Percentiles rank a stretch among this genome's conserved stretches.
Evolutionary conservation across 306 rosid species (phyloP).

Genomic region (Sesbania bispinosa): DNA sequence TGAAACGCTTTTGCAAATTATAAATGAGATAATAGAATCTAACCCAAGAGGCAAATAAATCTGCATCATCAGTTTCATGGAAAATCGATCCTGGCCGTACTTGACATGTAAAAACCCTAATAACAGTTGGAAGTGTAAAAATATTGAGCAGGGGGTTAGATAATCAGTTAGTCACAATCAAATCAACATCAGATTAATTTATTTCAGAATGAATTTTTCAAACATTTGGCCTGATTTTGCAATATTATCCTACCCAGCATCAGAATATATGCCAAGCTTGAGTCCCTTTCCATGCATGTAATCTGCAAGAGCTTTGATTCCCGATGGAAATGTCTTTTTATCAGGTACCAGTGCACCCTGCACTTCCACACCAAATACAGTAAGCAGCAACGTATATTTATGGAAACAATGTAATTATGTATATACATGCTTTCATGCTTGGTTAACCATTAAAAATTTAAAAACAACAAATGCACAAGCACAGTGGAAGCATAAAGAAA

Average conservation of each 20-base stretch:
- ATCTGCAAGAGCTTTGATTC: slow-evolving; percentile 91
- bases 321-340: slow-evolving; percentile 72
- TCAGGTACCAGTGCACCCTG: slow-evolving; percentile 78
- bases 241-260: slow-evolving; percentile 78
- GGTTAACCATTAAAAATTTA: slow-evolving; percentile 4
- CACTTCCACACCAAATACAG: slow-evolving; percentile 35
- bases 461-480: slow-evolving; percentile 1
- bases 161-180: slow-evolving; percentile 15
- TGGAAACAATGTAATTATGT: not conserved
- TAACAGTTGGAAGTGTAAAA: slow-evolving; percentile 30
- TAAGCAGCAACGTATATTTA: slow-evolving; percentile 22
- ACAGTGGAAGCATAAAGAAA: not conserved
- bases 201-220: slow-evolving; percentile 6
- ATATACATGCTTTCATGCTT: slow-evolving; percentile 6
- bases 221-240: slow-evolving; percentile 24
- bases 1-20: not conserved
- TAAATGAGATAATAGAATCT: slow-evolving; percentile 32
- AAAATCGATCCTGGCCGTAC: slow-evolving; percentile 91
- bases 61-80: slow-evolving; percentile 80
- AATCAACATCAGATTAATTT: slow-evolving; percentile 2
- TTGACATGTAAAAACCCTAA: slow-evolving; percentile 84
- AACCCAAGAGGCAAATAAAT: slow-evolving; percentile 92
- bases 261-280: slow-evolving; percentile 93
- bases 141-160: slow-evolving; percentile 14
- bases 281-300: slow-evolving; percentile 83